Evolutionary conservation across 352 stramenopile genomes (phyloP).

Genomic region (Phytopythium aichiense): DNA sequence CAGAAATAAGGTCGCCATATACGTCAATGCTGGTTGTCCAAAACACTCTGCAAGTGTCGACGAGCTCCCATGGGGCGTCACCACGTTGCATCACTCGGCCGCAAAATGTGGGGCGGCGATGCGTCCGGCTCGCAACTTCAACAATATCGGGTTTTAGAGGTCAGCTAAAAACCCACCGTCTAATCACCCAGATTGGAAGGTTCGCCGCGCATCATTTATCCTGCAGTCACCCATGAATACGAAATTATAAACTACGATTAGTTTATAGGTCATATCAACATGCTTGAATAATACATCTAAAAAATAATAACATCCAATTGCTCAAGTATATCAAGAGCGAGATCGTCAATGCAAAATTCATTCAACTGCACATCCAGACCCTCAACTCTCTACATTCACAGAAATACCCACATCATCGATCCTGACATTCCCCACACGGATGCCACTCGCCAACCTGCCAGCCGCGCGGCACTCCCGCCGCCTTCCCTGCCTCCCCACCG

Average conservation of each 20-base stretch:
- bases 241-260: too few species aligned
- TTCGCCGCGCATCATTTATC: background rate
- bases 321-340: background rate
- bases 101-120: too few species aligned
- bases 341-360: too few species aligned
- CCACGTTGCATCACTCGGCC: background rate
- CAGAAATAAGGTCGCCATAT: too few species aligned
- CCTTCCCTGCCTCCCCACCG: background rate
- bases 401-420: background rate
- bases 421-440: background rate
- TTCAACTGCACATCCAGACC: too few species aligned
- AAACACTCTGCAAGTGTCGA: too few species aligned
- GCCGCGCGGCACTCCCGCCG: background rate
- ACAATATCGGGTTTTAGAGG: conserved; percentile 1
- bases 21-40: too few species aligned
- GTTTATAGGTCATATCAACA: too few species aligned
- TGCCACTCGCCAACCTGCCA: conserved; percentile 1
- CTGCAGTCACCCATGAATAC: too few species aligned
- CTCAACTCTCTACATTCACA: background rate
- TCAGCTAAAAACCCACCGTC: background rate
- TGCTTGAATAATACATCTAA: too few species aligned
- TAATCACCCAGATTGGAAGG: conserved; percentile 5
- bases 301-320: background rate
- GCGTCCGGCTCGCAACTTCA: background rate
- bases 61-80: too few species aligned